These are phyloP conservation scores for Microdochium bolleyi DNA, from an alignment of 2,329 filamentous ascomycete genomes.

Conservation along the genomic window DNA sequence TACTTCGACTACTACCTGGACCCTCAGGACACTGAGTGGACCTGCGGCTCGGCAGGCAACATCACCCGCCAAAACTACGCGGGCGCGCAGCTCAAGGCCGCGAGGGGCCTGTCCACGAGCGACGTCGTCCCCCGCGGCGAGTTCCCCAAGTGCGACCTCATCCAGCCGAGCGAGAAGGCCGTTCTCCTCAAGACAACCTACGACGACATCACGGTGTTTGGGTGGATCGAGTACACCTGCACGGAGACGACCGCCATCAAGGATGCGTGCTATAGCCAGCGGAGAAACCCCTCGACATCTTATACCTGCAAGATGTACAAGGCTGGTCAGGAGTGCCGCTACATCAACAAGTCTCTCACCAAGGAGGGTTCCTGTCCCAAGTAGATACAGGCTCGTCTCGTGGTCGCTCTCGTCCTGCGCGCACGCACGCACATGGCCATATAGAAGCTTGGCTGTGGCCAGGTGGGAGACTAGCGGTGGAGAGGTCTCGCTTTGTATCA, in stretches of 20 bases:
- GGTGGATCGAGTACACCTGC: conserved; percentile 2
- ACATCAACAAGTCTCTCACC: background rate
- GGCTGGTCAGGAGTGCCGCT: conserved; percentile 1
- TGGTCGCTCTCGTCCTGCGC: too few relatives aligned
- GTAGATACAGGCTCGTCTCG: too few relatives aligned
- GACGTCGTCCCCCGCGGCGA: background rate
- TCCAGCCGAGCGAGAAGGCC: background rate
- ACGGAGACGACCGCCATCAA: background rate
- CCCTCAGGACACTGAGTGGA: too few relatives aligned
- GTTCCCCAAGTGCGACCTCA: conserved; percentile 1
- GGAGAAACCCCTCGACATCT: background rate
- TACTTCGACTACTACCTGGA: too few relatives aligned
- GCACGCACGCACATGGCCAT: too few relatives aligned
- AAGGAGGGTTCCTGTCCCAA: background rate
- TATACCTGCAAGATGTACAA: conserved; percentile 1
- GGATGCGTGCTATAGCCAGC: background rate
- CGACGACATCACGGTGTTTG: conserved; percentile 1
- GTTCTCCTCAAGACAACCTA: background rate
- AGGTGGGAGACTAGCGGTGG: too few relatives aligned
- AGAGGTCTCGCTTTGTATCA: too few relatives aligned
- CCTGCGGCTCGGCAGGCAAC: too few relatives aligned
- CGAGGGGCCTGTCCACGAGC: background rate
- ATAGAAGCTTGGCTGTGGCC: too few relatives aligned
- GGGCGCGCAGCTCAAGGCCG: background rate
- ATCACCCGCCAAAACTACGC: too few relatives aligned